Evolutionary conservation across 2,329 filamentous ascomycete species (phyloP).

Genomic region (Nigrograna mackinnonii): DNA sequence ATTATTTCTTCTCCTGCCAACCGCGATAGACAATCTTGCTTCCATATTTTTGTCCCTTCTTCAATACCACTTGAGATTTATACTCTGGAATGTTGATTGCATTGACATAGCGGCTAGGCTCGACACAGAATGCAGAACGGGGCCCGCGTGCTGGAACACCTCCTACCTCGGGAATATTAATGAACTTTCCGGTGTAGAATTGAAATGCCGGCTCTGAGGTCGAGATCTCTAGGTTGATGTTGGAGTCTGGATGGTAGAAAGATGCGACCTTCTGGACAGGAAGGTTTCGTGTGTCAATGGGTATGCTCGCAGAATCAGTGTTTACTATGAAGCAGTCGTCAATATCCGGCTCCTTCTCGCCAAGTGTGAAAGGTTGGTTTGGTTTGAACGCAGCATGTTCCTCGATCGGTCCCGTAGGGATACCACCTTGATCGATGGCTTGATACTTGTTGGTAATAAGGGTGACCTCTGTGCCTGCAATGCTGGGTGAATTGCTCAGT

Average conservation of each 20-base stretch:
- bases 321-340: slow-evolving; percentile 91
- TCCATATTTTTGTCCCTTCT: slow-evolving; percentile 84
- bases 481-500: slow-evolving; percentile 61
- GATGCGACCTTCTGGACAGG: slow-evolving; percentile 70
- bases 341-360: slow-evolving; percentile 71
- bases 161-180: slow-evolving; percentile 70
- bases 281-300: slow-evolving; percentile 55
- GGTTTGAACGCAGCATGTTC: slow-evolving; percentile 68
- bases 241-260: slow-evolving; percentile 73
- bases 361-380: slow-evolving; percentile 71
- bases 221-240: slow-evolving; percentile 81
- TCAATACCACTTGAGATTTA: slow-evolving; percentile 77
- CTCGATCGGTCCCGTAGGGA: slow-evolving; percentile 71
- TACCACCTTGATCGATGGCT: slow-evolving; percentile 71
- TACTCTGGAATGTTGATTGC: slow-evolving; percentile 81
- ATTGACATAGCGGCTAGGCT: slow-evolving; percentile 90
- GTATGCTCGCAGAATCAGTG: slow-evolving; percentile 57
- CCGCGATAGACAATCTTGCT: slow-evolving; percentile 80
- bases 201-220: slow-evolving; percentile 97
- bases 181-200: slow-evolving; percentile 90
- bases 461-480: slow-evolving; percentile 64
- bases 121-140: slow-evolving; percentile 84
- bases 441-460: slow-evolving; percentile 68
- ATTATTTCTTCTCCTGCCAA: no score
- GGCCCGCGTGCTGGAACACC: slow-evolving; percentile 65